Conservation (phyloP, 2,329 filamentous ascomycete species). For the Aspergillus awamori region DNA sequence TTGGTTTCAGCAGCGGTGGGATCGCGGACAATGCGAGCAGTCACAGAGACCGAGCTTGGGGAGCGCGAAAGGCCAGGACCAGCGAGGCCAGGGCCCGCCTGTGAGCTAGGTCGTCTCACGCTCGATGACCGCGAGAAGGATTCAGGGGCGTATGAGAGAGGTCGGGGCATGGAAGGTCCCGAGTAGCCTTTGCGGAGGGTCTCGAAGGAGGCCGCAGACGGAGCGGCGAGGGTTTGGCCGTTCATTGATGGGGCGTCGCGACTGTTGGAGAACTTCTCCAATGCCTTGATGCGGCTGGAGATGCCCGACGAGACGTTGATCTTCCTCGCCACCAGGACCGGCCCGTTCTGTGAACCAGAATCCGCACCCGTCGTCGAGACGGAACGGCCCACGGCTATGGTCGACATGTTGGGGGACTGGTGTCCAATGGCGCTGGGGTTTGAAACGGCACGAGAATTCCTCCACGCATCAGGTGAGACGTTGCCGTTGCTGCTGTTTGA, state of each 20-base stretch:
- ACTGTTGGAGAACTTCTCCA: slow-evolving; percentile 73
- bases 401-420: slow-evolving; percentile 32
- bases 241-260: slow-evolving; percentile 36
- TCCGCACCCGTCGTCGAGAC: slow-evolving; percentile 42
- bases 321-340: slow-evolving; percentile 67
- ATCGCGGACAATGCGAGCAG: slow-evolving; percentile 76
- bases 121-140: slow-evolving; percentile 36
- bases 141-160: slow-evolving; percentile 33
- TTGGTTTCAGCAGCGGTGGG: slow-evolving; percentile 48
- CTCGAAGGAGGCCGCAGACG: slow-evolving; percentile 57
- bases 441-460: slow-evolving; percentile 44
- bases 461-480: slow-evolving; percentile 35
- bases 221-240: slow-evolving; percentile 45
- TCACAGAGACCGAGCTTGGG: slow-evolving; percentile 83
- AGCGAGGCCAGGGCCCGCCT: slow-evolving; percentile 26
- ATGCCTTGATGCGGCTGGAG: slow-evolving; percentile 88
- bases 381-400: slow-evolving; percentile 40
- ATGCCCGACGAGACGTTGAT: slow-evolving; percentile 86
- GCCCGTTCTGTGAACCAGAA: slow-evolving; percentile 34
- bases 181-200: slow-evolving; percentile 47
- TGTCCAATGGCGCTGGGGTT: slow-evolving; percentile 38
- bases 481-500: slow-evolving; percentile 41
- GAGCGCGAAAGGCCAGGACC: slow-evolving; percentile 27
- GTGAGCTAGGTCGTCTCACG: slow-evolving; percentile 33
- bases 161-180: slow-evolving; percentile 30